phyloP scores from a whole-genome alignment of 495 filamentous ascomycete genomes.

The Annulohypoxylon maeteangense region DNA sequence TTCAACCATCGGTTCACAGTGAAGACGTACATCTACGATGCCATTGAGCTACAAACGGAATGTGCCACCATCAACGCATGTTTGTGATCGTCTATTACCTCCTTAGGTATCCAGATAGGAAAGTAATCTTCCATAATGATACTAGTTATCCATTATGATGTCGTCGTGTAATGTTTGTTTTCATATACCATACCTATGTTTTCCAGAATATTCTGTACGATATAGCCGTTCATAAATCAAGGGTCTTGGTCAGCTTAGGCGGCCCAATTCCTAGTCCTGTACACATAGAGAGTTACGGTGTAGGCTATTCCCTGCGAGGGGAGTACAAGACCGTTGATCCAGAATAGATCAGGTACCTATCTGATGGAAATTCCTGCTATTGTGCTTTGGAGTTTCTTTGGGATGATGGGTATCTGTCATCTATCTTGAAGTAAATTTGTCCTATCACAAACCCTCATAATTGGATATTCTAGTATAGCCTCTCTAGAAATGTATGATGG shows the following conservation, averaged over 20 bases:
- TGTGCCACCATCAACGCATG: background rate
- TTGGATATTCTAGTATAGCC: too few species aligned
- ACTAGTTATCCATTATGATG: background rate
- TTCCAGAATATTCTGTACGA: background rate
- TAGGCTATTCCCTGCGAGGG: background rate
- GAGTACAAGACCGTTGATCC: background rate
- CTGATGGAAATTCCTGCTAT: too few species aligned
- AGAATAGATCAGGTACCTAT: background rate
- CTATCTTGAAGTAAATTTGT: too few species aligned
- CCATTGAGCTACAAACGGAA: background rate
- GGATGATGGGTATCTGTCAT: background rate
- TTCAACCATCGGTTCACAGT: background rate
- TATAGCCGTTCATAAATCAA: background rate
- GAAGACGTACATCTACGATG: background rate
- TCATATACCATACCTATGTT: too few species aligned
- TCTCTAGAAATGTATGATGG: too few species aligned
- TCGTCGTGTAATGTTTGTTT: background rate
- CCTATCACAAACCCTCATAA: too few species aligned
- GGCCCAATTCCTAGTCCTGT: background rate
- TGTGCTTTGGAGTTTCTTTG: background rate
- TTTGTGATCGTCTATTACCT: background rate
- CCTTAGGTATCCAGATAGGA: background rate
- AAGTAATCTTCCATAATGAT: background rate
- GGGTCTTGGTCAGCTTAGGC: background rate
- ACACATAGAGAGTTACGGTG: background rate